Conservation (phyloP, 2,329 filamentous ascomycete species). For the Knufia fluminis region DNA sequence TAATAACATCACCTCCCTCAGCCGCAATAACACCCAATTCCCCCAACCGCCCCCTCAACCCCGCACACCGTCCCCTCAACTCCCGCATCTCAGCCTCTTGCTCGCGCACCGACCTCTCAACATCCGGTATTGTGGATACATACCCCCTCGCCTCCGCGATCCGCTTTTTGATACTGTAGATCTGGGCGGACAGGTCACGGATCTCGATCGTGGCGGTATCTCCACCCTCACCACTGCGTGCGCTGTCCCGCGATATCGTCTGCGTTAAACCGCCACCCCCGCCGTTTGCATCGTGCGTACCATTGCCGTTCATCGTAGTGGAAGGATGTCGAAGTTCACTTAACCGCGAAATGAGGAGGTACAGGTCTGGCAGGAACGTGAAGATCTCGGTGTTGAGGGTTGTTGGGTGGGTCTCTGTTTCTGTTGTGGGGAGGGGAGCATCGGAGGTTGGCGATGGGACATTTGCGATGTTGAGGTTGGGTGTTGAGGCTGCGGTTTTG, state of each 20-base stretch:
- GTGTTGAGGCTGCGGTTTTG: conserved; percentile 5
- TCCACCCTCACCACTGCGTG: conserved; percentile 25
- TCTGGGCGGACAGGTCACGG: conserved; percentile 72
- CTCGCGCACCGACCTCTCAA: conserved; percentile 35
- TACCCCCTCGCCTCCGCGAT: conserved; percentile 63
- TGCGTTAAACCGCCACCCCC: conserved; percentile 17
- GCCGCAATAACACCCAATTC: conserved; percentile 30
- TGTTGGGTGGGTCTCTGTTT: conserved; percentile 23
- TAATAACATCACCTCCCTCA: background rate
- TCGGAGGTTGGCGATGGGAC: background rate
- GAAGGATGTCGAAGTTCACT: conserved; percentile 35
- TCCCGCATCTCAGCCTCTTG: conserved; percentile 36
- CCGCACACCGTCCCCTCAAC: conserved; percentile 32
- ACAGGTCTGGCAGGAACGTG: conserved; percentile 75
- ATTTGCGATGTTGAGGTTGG: conserved; percentile 1
- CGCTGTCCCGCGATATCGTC: conserved; percentile 24
- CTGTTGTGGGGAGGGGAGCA: background rate
- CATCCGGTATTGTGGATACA: conserved; percentile 34
- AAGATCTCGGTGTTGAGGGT: conserved; percentile 72
- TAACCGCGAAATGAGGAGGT: conserved; percentile 66
- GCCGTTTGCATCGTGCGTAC: no score
- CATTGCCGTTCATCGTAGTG: conserved; percentile 35
- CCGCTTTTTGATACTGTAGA: conserved; percentile 71
- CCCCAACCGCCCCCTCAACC: conserved; percentile 32
- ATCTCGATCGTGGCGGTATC: conserved; percentile 39